Evolutionary conservation across 345 rosid species (phyloP), one percentile per base, ranked within the genome.

Genomic region (Geranium rotundifolium): DNA sequence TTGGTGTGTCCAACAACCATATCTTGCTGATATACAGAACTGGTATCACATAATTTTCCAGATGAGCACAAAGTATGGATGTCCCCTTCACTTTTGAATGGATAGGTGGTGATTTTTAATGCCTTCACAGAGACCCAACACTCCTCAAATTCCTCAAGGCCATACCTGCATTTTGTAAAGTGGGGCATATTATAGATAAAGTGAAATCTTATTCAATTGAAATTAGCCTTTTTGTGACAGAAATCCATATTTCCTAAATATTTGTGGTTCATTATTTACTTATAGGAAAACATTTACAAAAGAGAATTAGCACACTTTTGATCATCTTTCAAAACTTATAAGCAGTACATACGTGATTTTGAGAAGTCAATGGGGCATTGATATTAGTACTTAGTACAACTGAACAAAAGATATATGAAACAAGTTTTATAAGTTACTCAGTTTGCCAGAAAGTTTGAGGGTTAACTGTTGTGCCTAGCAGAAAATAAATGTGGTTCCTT

Each of bases 21-120:
- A 31, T 63, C 80, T 54, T 79, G 73, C 67, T 71, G 75, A 72
- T 65, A 50, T 63, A 66, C 61, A 72, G 73, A 57, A 63, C 54
- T 56, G 5, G 79, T 64, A 62, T 69, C 69, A 68, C 71, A 70
- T 23, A 63, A 58, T 75, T 78, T 58, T 63, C 81, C 85, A 41
- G 80, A 85, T 56, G 79, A 82, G 68, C 82, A 82, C 68, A 91
- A 62, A 65, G 79, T 73, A 71, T 60, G 73, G 58, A 67, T 37
- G 17, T 86, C 79, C 60, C 54, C 69, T 75, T 72, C 72, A 65
- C 63, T 79, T 67, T 59, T 72, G 59, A 72, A 74, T 29, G 77
- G 68, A 66, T 74, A 70, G 69, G 84, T 63, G 20, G 55, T 64
- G 31, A 89, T 66, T 74, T 84, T 69, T 71, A 85, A 59, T 62